phyloP scores from a whole-genome alignment of 2,329 filamentous ascomycete species.

The Fonsecaea monophora region DNA sequence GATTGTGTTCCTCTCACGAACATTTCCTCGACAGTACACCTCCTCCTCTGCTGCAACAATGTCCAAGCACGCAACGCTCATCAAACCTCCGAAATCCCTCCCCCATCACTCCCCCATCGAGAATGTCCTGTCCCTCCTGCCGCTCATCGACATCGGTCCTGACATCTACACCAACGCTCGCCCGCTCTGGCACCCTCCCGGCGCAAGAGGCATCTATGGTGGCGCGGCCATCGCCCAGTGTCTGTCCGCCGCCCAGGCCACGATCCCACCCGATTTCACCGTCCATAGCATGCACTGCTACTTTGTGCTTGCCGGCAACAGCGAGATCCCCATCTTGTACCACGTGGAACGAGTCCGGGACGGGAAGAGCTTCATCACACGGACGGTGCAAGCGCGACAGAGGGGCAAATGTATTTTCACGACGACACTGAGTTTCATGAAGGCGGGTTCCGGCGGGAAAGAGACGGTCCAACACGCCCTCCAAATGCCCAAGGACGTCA shows the following conservation, averaged over 20 bases:
- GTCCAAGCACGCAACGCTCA: constrained; percentile 61
- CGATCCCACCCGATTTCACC: constrained; percentile 77
- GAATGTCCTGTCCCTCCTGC: constrained; percentile 84
- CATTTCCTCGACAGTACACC: background rate
- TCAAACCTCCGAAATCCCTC: constrained; percentile 76
- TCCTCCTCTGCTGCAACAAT: constrained; percentile 16
- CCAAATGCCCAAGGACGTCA: constrained; percentile 58
- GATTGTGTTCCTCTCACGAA: background rate
- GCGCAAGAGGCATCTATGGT: constrained; percentile 91
- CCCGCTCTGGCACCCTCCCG: constrained; percentile 87
- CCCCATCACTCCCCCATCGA: constrained; percentile 80
- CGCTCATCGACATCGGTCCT: constrained; percentile 72
- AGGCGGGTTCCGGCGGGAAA: constrained; percentile 63
- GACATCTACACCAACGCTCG: constrained; percentile 88
- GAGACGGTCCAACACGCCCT: constrained; percentile 69
- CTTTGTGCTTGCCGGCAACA: constrained; percentile 90
- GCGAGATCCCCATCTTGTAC: constrained; percentile 85
- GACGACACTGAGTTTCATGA: constrained; percentile 87
- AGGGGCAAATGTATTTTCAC: constrained; percentile 91
- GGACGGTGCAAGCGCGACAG: constrained; percentile 95
- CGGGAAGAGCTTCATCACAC: constrained; percentile 85
- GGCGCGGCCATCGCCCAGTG: constrained; percentile 92
- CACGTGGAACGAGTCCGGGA: constrained; percentile 94
- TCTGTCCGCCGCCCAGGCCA: constrained; percentile 84
- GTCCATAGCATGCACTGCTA: constrained; percentile 99